Percentiles rank a stretch among this genome's conserved stretches.
phyloP scores from a whole-genome alignment of 1,284 basidiomycete genomes.

The Trichosporon ovoides region DNA sequence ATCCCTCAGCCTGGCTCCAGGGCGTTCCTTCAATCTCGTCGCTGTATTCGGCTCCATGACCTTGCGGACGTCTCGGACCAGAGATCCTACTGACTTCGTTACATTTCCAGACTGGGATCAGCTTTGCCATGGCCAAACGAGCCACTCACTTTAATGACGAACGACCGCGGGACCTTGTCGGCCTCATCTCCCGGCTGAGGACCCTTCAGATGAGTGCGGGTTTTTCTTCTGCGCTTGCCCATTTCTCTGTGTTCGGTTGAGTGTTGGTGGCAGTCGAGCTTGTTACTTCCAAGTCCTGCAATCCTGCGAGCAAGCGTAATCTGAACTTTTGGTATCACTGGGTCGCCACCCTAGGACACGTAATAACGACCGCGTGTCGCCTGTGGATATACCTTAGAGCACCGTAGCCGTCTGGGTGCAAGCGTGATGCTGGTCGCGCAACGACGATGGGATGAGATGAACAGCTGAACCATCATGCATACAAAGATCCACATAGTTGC shows the following conservation, averaged over 20 bases:
- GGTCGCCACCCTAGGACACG: background rate
- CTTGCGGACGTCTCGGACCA: constrained; percentile 86
- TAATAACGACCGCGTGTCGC: background rate
- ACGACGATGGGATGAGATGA: background rate
- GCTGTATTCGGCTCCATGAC: constrained; percentile 99
- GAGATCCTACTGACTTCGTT: constrained; percentile 74
- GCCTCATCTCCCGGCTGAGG: constrained; percentile 41
- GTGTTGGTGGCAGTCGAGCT: background rate
- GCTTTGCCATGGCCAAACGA: background rate
- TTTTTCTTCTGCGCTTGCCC: constrained; percentile 70
- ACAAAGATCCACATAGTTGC: background rate
- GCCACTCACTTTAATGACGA: constrained; percentile 67
- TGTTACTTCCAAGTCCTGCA: background rate
- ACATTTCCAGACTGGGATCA: constrained; percentile 68
- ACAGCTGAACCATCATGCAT: background rate
- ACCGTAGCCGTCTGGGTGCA: background rate
- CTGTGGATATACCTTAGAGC: background rate
- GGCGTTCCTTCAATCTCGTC: constrained; percentile 78
- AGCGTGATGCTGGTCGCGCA: background rate
- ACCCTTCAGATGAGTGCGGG: constrained; percentile 76
- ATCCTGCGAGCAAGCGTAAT: constrained; percentile 1
- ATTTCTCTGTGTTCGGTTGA: constrained; percentile 48
- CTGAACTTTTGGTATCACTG: constrained; percentile 4
- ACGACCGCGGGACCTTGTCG: constrained; percentile 54
- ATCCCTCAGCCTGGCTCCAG: constrained; percentile 88